These are phyloP conservation scores for Conringia planisiliqua DNA, from an alignment of 345 rosid genomes.

Conservation along the genomic window DNA sequence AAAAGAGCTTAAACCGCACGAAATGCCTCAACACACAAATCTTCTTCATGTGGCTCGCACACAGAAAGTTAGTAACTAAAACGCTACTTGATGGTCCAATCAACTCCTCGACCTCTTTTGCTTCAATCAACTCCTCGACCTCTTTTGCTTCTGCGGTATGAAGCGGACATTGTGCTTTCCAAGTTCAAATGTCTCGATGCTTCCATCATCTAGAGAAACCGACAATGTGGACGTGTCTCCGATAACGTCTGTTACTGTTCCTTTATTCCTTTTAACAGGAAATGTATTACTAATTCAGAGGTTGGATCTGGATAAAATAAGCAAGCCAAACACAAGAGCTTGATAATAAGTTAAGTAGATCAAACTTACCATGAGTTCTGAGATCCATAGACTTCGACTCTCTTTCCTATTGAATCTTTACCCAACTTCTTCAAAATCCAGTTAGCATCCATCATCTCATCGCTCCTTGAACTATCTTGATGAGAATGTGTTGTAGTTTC, in stretches of 20 bases:
- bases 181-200: slow-evolving; percentile 66
- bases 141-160: slow-evolving; percentile 87
- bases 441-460: slow-evolving; percentile 92
- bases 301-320: neutral
- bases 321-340: neutral
- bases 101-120: slow-evolving; percentile 73
- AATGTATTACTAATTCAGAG: neutral
- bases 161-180: slow-evolving; percentile 88
- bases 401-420: slow-evolving; percentile 89
- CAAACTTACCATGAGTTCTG: slow-evolving; percentile 78
- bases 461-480: slow-evolving; percentile 59
- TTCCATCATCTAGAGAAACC: slow-evolving; percentile 72
- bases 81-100: slow-evolving; percentile 10
- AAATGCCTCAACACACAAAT: slow-evolving; percentile 3
- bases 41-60: slow-evolving; percentile 7
- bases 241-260: slow-evolving; percentile 54
- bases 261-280: slow-evolving; percentile 64
- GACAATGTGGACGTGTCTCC: slow-evolving; percentile 65
- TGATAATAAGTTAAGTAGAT: neutral
- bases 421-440: slow-evolving; percentile 96
- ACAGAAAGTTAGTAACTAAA: slow-evolving; percentile 22
- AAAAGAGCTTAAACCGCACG: neutral
- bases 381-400: slow-evolving; percentile 87
- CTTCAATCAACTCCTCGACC: slow-evolving; percentile 61
- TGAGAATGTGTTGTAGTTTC: slow-evolving; percentile 41